Base-by-base conservation (phyloP, 2,329 filamentous ascomycete species). In the Coleophoma eucalyptorum region DNA sequence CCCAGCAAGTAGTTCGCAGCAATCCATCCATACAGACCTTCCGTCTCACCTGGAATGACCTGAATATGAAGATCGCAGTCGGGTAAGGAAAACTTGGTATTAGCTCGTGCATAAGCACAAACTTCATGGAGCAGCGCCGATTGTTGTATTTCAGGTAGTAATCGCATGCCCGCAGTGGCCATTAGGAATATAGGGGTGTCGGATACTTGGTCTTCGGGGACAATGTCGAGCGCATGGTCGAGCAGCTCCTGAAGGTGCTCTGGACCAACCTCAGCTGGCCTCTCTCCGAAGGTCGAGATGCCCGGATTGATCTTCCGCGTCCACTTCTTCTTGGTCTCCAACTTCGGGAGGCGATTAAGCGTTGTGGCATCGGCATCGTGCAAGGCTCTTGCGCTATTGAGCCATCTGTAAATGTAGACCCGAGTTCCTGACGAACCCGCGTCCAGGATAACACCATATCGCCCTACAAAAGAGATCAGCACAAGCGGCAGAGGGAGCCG, bases 351-450 rank as follows among this genome's bases (percentile, higher is more conserved):
- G 46, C 78, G 82, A 52, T 82, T 79, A 45, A 92, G 67, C 40
- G 88, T 78, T 38, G 81, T 70, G 18, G 72, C 64, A 42, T 78
- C 74, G 34, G 81, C 85, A 50, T 84, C 73, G 54, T 83, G 77
- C 62, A 82, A 75, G 57, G 88, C 86, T 59, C 78, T 78, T 37
- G 81, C 75, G 57, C 85, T 84, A 65, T 95, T 87, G 64, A 92
- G 82, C 94, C 94, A 99, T 70, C 86, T 83, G 73, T 99, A 99
- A 51, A 99, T 83, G 69, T 99, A 90, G 56, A 96, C 80, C 67
- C 94, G 88, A 63, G 93, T 97, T 67, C 94, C 93, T 69, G 94
- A 97, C 70, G 94, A 97, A 61, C 94, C 94, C 68, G 94, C 94
- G 79, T 99, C 94, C 65, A 99, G 82, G 67, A 99, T 92, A 63